Conservation (phyloP, 306 rosid species). For the Cyamopsis tetragonoloba region DNA sequence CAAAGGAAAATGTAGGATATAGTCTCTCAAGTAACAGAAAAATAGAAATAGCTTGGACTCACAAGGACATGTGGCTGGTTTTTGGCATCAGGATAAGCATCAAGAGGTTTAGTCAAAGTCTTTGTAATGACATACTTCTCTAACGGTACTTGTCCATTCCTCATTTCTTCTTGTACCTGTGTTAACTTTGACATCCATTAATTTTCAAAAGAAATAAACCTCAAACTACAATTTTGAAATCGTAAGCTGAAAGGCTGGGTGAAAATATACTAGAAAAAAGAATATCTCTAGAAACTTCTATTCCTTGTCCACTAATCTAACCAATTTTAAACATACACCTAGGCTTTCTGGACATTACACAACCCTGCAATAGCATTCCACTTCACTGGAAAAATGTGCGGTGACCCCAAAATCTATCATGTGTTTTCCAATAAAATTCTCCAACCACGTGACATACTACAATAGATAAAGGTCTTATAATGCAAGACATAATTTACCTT, state of each 20-base stretch:
- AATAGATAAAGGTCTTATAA: background rate
- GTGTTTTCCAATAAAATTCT: constrained; percentile 17
- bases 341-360: constrained; percentile 5
- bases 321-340: constrained; percentile 10
- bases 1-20: constrained; percentile 4
- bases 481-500: constrained; percentile 52
- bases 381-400: background rate
- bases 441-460: background rate
- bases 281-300: too few species aligned
- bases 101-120: constrained; percentile 91
- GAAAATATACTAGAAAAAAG: background rate
- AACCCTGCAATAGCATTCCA: background rate
- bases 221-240: constrained; percentile 3
- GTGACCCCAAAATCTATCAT: constrained; percentile 13
- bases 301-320: background rate
- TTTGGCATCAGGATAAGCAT: constrained; percentile 94
- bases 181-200: constrained; percentile 18
- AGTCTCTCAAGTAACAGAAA: background rate
- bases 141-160: constrained; percentile 70
- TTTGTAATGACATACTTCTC: constrained; percentile 92
- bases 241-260: background rate
- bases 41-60: constrained; percentile 30
- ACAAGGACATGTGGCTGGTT: constrained; percentile 98
- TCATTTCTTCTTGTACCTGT: constrained; percentile 95
- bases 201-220: constrained; percentile 18